Conservation (phyloP, 495 filamentous ascomycete species). For the Penicillium cosmopolitanum region DNA sequence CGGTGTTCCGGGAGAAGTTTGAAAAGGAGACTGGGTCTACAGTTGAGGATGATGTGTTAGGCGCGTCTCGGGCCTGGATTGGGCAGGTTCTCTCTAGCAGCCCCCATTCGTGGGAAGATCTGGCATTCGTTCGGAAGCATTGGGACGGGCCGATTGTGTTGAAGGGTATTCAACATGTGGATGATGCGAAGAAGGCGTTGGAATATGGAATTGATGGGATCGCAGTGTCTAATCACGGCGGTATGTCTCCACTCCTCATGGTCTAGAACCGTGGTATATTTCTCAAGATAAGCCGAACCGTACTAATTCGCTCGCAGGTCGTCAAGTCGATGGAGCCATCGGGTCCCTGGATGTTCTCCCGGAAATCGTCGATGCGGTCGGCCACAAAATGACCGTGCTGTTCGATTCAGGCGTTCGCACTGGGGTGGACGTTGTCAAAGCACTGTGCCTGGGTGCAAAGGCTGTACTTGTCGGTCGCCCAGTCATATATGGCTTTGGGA, state of each 20-base stretch:
- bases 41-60: conserved; percentile 52
- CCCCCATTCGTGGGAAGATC: conserved; percentile 60
- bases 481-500: conserved; percentile 80
- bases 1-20: conserved; percentile 62
- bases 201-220: conserved; percentile 56
- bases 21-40: conserved; percentile 47
- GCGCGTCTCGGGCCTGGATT: conserved; percentile 53
- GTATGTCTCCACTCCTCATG: conserved; percentile 27
- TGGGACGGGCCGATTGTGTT: conserved; percentile 64
- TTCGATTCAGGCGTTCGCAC: conserved; percentile 68
- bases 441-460: conserved; percentile 82
- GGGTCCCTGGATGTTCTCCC: conserved; percentile 66
- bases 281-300: background rate
- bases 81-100: conserved; percentile 51
- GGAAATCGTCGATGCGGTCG: conserved; percentile 63
- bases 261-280: background rate
- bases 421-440: conserved; percentile 75
- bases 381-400: conserved; percentile 58
- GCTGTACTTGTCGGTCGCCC: conserved; percentile 89
- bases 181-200: conserved; percentile 52
- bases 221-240: conserved; percentile 59
- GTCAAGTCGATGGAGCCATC: conserved; percentile 70
- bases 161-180: conserved; percentile 54
- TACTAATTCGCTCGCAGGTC: conserved; percentile 34
- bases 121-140: conserved; percentile 56